These are phyloP conservation scores for Amanita pseudoporphyria DNA, from an alignment of 768 basidiomycete species.

Conservation along the genomic window DNA sequence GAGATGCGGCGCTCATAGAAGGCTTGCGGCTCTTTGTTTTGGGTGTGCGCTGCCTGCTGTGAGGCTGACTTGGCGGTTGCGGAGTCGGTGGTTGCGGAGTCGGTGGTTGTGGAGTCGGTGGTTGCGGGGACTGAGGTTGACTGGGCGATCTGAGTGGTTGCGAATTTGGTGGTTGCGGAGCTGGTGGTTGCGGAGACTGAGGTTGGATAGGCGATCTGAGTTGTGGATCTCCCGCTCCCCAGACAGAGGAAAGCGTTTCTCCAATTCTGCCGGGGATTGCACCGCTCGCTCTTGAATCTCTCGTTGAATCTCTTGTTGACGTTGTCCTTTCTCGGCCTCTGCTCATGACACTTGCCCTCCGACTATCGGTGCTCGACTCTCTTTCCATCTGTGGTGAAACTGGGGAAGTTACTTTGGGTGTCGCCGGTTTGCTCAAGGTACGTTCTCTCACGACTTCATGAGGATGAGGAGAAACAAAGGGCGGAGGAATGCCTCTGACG, in stretches of 20 bases:
- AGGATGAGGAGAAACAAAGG: background rate
- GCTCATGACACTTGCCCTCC: background rate
- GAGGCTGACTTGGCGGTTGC: background rate
- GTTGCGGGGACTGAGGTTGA: constrained; percentile 1
- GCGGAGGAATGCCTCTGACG: constrained; percentile 5
- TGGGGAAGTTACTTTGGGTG: background rate
- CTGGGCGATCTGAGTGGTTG: constrained; percentile 2
- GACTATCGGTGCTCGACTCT: constrained; percentile 1
- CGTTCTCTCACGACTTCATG: constrained; percentile 3
- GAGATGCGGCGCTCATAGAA: background rate
- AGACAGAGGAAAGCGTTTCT: constrained; percentile 35
- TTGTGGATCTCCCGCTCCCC: constrained; percentile 26
- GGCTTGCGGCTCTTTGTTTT: constrained; percentile 4
- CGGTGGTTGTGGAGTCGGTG: constrained; percentile 7
- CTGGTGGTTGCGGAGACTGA: constrained; percentile 7
- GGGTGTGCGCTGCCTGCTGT: background rate
- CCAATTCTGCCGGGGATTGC: constrained; percentile 22
- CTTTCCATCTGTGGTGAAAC: background rate
- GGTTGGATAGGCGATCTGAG: constrained; percentile 5
- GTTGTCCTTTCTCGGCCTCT: background rate
- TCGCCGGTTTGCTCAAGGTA: background rate
- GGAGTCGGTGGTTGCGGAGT: constrained; percentile 6
- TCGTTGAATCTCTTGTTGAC: constrained; percentile 7
- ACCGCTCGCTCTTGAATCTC: constrained; percentile 3
- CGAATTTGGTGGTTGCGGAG: constrained; percentile 2